Percentiles rank a stretch among this genome's conserved stretches.
These are phyloP conservation scores for Cryptococcus amylolentus DNA, from an alignment of 1,284 basidiomycete species.

Conservation along the genomic window DNA sequence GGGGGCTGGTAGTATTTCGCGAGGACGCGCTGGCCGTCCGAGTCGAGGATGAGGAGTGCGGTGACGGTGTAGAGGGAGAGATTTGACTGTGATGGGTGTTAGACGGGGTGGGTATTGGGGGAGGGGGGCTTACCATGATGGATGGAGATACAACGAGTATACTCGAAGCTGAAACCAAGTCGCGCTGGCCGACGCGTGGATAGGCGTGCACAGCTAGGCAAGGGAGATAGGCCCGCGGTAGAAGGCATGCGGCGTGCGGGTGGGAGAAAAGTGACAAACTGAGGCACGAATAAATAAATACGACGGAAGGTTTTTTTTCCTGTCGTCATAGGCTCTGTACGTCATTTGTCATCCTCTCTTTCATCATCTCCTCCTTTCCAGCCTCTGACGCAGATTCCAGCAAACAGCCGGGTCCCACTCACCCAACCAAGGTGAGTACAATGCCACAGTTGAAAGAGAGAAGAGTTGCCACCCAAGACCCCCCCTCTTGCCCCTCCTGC, in stretches of 20 bases:
- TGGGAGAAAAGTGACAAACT: slow-evolving; percentile 14
- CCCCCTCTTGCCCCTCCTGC: not conserved
- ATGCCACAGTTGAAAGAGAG: not conserved
- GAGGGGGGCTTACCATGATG: slow-evolving; percentile 5
- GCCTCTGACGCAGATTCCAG: not conserved
- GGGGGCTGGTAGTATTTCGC: slow-evolving; percentile 81
- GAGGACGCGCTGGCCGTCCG: slow-evolving; percentile 87
- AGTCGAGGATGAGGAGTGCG: slow-evolving; percentile 87
- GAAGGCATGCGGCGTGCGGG: not conserved
- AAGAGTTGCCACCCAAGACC: not conserved
- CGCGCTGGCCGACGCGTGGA: not conserved
- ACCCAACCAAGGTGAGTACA: not conserved
- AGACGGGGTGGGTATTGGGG: not conserved
- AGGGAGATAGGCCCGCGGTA: not conserved
- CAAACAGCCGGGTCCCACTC: not conserved
- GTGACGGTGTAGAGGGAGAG: slow-evolving; percentile 80
- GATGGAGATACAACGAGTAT: not conserved
- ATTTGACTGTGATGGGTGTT: slow-evolving; percentile 56
- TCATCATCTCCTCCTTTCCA: not conserved
- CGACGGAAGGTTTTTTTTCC: not conserved
- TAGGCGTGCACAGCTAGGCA: slow-evolving; percentile 2
- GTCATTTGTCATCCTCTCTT: not conserved
- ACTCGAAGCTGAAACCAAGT: not conserved
- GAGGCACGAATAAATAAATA: not conserved
- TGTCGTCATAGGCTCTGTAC: not conserved